These are phyloP conservation scores for Trametes meyenii DNA, from an alignment of 768 basidiomycete species.

Conservation along the genomic window DNA sequence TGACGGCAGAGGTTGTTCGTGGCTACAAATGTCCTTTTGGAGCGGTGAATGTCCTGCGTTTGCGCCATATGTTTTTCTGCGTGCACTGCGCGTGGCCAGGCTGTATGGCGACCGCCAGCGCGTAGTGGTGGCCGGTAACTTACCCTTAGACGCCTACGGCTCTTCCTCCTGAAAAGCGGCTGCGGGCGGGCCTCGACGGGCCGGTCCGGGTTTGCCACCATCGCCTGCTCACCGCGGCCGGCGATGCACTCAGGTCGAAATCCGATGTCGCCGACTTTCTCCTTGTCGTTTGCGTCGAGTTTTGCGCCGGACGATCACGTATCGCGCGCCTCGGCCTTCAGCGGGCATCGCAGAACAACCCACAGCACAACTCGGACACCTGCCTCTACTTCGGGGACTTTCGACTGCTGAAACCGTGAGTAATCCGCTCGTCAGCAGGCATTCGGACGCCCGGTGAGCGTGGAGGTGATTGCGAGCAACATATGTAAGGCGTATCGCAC, in stretches of 20 bases:
- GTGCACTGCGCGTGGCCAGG: too few species aligned
- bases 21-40: not conserved
- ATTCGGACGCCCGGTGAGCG: not conserved
- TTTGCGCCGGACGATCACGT: not conserved
- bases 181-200: too few species aligned
- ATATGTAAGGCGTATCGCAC: not conserved
- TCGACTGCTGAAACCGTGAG: slow-evolving; percentile 3
- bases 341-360: too few species aligned
- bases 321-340: too few species aligned
- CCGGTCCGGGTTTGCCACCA: too few species aligned
- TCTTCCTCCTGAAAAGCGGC: not conserved
- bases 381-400: not conserved
- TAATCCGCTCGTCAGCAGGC: slow-evolving; percentile 12
- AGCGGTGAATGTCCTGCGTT: not conserved
- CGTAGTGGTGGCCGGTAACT: slow-evolving; percentile 4
- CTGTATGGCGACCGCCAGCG: not conserved
- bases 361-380: too few species aligned
- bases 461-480: not conserved
- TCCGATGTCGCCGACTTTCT: not conserved
- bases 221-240: not conserved
- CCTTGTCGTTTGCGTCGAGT: not conserved
- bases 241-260: slow-evolving; percentile 1
- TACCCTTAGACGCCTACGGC: slow-evolving; percentile 1
- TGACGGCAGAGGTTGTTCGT: slow-evolving; percentile 4
- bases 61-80: slow-evolving; percentile 3